phyloP scores from a whole-genome alignment of 441 rosid genomes.

The Jatropha podagrica region DNA sequence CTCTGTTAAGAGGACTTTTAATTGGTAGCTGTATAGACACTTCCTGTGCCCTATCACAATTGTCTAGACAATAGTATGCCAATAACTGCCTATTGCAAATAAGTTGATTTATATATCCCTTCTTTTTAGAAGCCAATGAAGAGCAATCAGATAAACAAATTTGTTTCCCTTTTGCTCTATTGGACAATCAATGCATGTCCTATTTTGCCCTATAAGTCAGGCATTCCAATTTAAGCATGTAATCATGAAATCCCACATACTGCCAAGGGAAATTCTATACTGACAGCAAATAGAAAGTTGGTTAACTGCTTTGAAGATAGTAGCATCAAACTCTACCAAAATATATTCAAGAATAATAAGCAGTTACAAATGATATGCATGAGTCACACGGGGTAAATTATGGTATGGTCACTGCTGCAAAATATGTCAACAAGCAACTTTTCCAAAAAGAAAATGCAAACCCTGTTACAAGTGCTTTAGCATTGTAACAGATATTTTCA shows the following conservation, averaged over 20 bases:
- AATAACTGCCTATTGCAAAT: background rate
- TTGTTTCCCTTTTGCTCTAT: background rate
- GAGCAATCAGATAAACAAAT: background rate
- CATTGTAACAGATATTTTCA: background rate
- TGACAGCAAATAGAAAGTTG: background rate
- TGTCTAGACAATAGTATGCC: background rate
- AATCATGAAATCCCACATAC: background rate
- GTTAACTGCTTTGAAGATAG: background rate
- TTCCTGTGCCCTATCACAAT: background rate
- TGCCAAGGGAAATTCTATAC: background rate
- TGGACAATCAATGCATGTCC: background rate
- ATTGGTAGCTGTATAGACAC: background rate
- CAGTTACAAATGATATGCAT: background rate
- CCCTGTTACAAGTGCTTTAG: background rate
- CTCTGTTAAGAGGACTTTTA: background rate
- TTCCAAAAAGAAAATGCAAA: constrained; percentile 9
- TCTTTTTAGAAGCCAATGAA: background rate
- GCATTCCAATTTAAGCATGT: background rate
- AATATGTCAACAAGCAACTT: background rate
- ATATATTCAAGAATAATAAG: background rate
- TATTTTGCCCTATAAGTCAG: background rate
- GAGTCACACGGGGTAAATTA: constrained; percentile 3
- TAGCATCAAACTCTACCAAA: background rate
- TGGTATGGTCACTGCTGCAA: background rate
- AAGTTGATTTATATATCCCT: background rate